These are phyloP conservation scores for Shiraia sp. DNA, from an alignment of 2,329 filamentous ascomycete genomes.

Conservation along the genomic window DNA sequence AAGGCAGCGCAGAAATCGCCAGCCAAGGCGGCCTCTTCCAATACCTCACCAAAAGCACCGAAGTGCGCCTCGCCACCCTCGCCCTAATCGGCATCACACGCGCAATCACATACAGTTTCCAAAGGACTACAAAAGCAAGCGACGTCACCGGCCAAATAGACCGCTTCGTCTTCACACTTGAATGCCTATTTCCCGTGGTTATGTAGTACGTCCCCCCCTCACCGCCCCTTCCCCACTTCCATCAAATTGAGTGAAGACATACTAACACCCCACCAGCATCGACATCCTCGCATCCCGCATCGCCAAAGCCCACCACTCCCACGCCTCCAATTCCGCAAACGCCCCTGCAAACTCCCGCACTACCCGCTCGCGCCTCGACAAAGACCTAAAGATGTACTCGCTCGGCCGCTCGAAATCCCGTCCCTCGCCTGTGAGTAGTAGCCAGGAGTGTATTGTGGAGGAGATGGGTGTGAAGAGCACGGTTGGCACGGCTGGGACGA, in stretches of 20 bases:
- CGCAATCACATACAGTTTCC: constrained; percentile 4
- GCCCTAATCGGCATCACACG: not conserved
- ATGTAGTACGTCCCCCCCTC: constrained; percentile 1
- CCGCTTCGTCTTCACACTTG: constrained; percentile 2
- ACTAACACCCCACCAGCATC: too few relatives aligned
- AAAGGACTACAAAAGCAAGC: constrained; percentile 1
- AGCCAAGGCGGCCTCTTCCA: constrained; percentile 2
- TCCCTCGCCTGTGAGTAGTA: not conserved
- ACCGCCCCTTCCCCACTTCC: not conserved
- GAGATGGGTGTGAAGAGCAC: constrained; percentile 4
- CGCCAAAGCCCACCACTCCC: not conserved
- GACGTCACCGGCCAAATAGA: constrained; percentile 3
- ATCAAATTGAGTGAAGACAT: not conserved
- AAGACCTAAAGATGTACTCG: constrained; percentile 3
- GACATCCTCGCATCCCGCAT: constrained; percentile 1
- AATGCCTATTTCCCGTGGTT: constrained; percentile 3
- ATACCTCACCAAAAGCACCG: constrained; percentile 2
- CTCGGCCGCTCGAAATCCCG: not conserved
- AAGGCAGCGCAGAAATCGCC: not conserved
- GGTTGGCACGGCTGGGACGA: too few relatives aligned
- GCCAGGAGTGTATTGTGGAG: constrained; percentile 2
- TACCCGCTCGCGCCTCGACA: not conserved
- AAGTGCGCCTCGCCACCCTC: constrained; percentile 1
- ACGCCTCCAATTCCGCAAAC: not conserved
- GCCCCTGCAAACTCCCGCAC: not conserved